Conservation (phyloP, 2,329 filamentous ascomycete species). For the Penicillium sp. region DNA sequence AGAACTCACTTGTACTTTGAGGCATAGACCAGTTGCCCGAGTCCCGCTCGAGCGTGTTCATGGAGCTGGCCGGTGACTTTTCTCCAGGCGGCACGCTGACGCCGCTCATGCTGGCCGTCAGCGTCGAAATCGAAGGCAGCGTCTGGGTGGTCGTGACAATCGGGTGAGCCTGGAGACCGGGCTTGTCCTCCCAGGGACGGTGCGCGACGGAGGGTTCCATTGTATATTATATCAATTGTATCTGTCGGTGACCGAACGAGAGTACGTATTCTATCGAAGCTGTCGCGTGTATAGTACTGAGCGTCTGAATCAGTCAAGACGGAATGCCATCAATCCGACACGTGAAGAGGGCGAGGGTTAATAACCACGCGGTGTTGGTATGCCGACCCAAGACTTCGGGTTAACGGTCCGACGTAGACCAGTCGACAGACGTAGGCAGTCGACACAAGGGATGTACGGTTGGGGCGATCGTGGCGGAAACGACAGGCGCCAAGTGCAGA, state of each 20-base stretch:
- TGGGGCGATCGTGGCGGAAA: conserved; percentile 10
- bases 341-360: not conserved
- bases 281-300: too few species aligned
- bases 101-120: conserved; percentile 42
- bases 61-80: conserved; percentile 39
- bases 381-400: not conserved
- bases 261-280: not conserved
- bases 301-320: not conserved
- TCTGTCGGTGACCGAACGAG: too few species aligned
- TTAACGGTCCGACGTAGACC: not conserved
- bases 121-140: conserved; percentile 45
- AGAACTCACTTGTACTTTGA: conserved; percentile 53
- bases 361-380: conserved; percentile 7
- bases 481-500: conserved; percentile 11
- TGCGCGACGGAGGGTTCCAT: conserved; percentile 42
- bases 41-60: conserved; percentile 50
- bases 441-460: conserved; percentile 5
- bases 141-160: conserved; percentile 35
- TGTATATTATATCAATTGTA: not conserved
- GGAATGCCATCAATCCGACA: conserved; percentile 7
- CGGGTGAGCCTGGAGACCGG: conserved; percentile 32
- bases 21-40: conserved; percentile 59
- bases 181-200: conserved; percentile 42
- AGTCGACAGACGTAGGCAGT: too few species aligned
- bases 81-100: conserved; percentile 30